Evolutionary conservation across 2,329 filamentous ascomycete genomes (phyloP), one percentile per base, ranked within the genome.

Genomic region (Magnaporthiopsis poae): DNA sequence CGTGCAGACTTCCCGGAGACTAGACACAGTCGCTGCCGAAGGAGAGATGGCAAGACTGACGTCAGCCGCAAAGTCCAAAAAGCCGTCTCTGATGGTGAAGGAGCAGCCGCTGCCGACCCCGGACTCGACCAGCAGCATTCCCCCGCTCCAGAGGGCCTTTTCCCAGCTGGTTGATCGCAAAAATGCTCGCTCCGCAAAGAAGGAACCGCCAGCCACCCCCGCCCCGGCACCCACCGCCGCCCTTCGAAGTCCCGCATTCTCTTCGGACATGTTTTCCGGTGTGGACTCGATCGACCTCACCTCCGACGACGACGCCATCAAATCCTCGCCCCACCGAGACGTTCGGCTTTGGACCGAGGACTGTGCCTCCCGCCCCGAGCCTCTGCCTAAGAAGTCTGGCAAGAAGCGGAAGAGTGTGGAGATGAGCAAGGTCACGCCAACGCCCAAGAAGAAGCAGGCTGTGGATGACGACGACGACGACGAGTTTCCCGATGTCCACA

Each of bases 331-430:
- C 2, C 64, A 73, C 15, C 75, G 78, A 2, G 76, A 78, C 61
- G 72, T 75, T 1, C 77, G 73, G 65, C 62, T 81, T 21, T 82
- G 80, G 81, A 76, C 76, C 2, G 79, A 81, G 62, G 78, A 78
- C 25, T 76, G 74, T 69, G 77, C 77, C 27, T 71, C 72, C 27
- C 77, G 79, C 63, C 73, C 78, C 0, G 76, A 78, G 35, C 77
- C 77, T 5, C 64, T 73, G 12, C 69, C 76, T 1, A 79, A 25
- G 29, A 61, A 74, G 61, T 77, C 77, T 62, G 76, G 76, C 25
- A 83, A 80, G 73, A 86, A 86, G 73, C 75, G 82, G 68, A 86
- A 85, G 71, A 84, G 82, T 68, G 75, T 74, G 31, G 80, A 84
- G 12, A 80, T 82, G 31, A 78, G 71, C 68, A 77, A 74, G 67